Evolutionary conservation across 805 yeast genomes (phyloP).

Genomic region (Wickerhamomyces silvicola): DNA sequence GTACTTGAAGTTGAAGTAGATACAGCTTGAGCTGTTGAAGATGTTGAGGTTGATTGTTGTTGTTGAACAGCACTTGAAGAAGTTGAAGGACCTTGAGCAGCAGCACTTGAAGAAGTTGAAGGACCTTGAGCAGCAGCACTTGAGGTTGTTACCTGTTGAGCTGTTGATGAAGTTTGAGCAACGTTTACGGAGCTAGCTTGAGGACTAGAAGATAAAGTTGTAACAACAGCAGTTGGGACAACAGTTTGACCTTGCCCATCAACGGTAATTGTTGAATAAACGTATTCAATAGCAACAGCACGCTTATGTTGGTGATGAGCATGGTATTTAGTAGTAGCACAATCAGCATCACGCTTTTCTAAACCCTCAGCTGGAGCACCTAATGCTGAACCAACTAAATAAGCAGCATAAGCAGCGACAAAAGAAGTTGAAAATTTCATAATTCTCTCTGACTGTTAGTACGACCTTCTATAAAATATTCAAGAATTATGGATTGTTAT

Average conservation of each 20-base stretch:
- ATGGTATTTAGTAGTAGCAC: slow-evolving; percentile 24
- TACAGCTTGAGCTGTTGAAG: slow-evolving; percentile 20
- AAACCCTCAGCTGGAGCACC: slow-evolving; percentile 22
- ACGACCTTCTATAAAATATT: too few species aligned
- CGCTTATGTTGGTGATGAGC: slow-evolving; percentile 45
- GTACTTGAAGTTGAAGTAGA: slow-evolving; percentile 11
- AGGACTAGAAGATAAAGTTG: slow-evolving; percentile 15
- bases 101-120: slow-evolving; percentile 14
- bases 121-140: slow-evolving; percentile 18
- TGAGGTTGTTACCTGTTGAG: slow-evolving; percentile 14
- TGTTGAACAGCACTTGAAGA: slow-evolving; percentile 15
- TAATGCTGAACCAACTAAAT: slow-evolving; percentile 24
- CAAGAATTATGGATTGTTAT: background rate
- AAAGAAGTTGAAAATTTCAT: slow-evolving; percentile 28
- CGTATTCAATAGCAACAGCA: slow-evolving; percentile 45
- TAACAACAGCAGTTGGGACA: slow-evolving; percentile 22
- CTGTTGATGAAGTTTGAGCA: slow-evolving; percentile 18
- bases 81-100: slow-evolving; percentile 18
- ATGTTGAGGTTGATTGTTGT: slow-evolving; percentile 14
- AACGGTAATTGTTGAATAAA: slow-evolving; percentile 49
- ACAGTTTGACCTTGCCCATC: slow-evolving; percentile 42
- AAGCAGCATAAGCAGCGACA: slow-evolving; percentile 24
- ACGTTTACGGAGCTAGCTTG: slow-evolving; percentile 17
- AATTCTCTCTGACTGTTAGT: slow-evolving; percentile 2
- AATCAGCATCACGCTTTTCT: slow-evolving; percentile 21